Conservation (phyloP, 1,284 basidiomycete genomes). For the Ceratobasidium theobromae region DNA sequence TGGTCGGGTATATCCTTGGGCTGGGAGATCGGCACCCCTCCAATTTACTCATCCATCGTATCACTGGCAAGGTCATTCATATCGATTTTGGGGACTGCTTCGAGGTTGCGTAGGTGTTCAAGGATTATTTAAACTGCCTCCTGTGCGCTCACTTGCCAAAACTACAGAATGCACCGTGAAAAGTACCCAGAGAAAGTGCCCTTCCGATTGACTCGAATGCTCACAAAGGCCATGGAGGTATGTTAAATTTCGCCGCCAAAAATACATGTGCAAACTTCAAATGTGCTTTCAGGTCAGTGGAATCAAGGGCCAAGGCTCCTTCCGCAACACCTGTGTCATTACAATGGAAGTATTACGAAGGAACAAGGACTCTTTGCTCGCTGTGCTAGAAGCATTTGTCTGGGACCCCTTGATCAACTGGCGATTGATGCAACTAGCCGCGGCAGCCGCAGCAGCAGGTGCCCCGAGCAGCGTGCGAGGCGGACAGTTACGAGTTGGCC, state of each 20-base stretch:
- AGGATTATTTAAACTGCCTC: neutral
- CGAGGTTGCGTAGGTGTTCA: conserved; percentile 63
- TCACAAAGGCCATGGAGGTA: conserved; percentile 99
- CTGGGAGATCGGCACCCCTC: conserved; percentile 98
- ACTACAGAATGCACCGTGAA: conserved; percentile 79
- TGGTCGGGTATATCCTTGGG: conserved; percentile 97
- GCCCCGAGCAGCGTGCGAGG: conserved; percentile 7
- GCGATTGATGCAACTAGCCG: conserved; percentile 66
- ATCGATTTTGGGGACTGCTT: conserved; percentile 98
- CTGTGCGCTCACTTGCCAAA: neutral
- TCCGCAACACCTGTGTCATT: conserved; percentile 94
- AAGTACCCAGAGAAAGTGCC: conserved; percentile 99
- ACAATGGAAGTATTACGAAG: conserved; percentile 95
- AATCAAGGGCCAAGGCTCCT: conserved; percentile 87
- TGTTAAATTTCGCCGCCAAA: neutral
- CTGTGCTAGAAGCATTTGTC: conserved; percentile 95
- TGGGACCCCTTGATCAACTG: conserved; percentile 90
- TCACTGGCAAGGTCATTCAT: conserved; percentile 93
- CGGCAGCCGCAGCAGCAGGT: conserved; percentile 38
- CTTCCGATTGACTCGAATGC: conserved; percentile 97
- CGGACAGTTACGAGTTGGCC: neutral
- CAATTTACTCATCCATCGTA: conserved; percentile 90
- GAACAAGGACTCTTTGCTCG: conserved; percentile 98
- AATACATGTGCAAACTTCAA: neutral
- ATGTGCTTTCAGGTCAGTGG: conserved; percentile 72